A percentile compares a stretch with the other conserved stretches of the same genome.
Evolutionary conservation across 345 rosid species (phyloP).

Genomic region (Lenwebbia sp.): DNA sequence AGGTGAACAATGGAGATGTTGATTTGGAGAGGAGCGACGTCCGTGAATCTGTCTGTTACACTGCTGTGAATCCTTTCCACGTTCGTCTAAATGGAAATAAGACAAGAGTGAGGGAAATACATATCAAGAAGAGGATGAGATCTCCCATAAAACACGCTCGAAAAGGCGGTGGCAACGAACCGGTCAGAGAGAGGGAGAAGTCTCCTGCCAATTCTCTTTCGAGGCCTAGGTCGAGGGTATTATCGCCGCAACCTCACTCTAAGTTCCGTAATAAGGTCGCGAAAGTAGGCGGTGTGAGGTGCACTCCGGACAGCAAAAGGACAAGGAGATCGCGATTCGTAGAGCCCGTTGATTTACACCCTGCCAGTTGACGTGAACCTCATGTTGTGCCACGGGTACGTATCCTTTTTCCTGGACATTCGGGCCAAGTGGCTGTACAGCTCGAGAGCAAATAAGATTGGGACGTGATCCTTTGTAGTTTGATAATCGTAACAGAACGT

Average conservation of each 20-base stretch:
- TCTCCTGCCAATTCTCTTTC: not conserved
- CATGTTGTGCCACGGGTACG: not conserved
- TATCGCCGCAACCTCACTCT: slow-evolving; percentile 12
- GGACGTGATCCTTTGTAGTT: not conserved
- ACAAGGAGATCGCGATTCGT: slow-evolving; percentile 42
- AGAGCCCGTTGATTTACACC: slow-evolving; percentile 29
- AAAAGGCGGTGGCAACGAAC: slow-evolving; percentile 2
- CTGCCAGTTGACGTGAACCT: slow-evolving; percentile 11
- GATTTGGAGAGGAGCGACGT: slow-evolving; percentile 42
- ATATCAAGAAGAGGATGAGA: slow-evolving; percentile 44
- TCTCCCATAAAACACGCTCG: slow-evolving; percentile 30
- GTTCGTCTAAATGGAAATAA: slow-evolving; percentile 33
- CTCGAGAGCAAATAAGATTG: not conserved
- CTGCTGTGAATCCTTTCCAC: slow-evolving; percentile 65
- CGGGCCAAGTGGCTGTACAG: not conserved
- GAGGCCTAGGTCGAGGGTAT: slow-evolving; percentile 10
- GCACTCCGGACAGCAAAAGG: slow-evolving; percentile 68
- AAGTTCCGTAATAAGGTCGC: slow-evolving; percentile 38
- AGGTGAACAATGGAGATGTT: slow-evolving; percentile 94
- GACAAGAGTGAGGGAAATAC: slow-evolving; percentile 13
- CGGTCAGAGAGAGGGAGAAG: slow-evolving; percentile 4
- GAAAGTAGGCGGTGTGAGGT: slow-evolving; percentile 26
- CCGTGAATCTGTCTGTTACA: slow-evolving; percentile 42
- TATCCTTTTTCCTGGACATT: not conserved
- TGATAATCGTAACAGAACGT: not conserved